Evolutionary conservation across 129 eudicot genomes (phyloP).

Genomic region (Centella asiatica): DNA sequence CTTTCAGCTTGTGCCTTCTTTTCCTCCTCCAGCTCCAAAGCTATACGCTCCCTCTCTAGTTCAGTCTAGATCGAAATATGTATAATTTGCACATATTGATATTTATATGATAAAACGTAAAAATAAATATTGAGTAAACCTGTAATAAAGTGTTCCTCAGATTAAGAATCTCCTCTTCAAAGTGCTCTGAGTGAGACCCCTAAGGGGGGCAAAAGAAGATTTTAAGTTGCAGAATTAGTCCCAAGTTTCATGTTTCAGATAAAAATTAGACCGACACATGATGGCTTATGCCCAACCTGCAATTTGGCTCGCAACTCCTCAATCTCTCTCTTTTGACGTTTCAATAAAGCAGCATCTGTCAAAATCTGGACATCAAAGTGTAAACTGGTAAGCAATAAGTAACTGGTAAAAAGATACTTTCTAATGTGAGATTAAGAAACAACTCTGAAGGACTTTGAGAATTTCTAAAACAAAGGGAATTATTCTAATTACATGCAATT

Average conservation of each 20-base stretch:
- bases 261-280: background rate
- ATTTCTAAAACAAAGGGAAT: conserved; percentile 3
- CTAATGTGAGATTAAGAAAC: background rate
- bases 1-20: conserved; percentile 91
- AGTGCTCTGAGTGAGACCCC: conserved; percentile 91
- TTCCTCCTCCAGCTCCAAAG: conserved; percentile 97
- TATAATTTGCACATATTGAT: background rate
- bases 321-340: conserved; percentile 97
- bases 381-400: conserved; percentile 4
- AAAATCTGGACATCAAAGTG: conserved; percentile 47
- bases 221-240: background rate
- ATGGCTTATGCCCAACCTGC: conserved; percentile 41
- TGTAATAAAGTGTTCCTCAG: conserved; percentile 89
- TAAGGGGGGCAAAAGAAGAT: conserved; percentile 16
- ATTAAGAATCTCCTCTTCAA: conserved; percentile 79
- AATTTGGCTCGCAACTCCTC: conserved; percentile 94
- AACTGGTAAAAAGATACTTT: background rate
- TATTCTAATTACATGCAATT: conserved; percentile 1
- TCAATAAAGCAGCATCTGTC: conserved; percentile 97
- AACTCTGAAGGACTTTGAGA: background rate
- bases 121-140: conserved; percentile 36
- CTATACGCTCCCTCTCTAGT: conserved; percentile 89
- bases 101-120: conserved; percentile 8
- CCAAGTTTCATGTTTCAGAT: conserved; percentile 3
- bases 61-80: conserved; percentile 50